Evolutionary conservation across 2,329 filamentous ascomycete genomes (phyloP).

Genomic region (Thielaviopsis populi): DNA sequence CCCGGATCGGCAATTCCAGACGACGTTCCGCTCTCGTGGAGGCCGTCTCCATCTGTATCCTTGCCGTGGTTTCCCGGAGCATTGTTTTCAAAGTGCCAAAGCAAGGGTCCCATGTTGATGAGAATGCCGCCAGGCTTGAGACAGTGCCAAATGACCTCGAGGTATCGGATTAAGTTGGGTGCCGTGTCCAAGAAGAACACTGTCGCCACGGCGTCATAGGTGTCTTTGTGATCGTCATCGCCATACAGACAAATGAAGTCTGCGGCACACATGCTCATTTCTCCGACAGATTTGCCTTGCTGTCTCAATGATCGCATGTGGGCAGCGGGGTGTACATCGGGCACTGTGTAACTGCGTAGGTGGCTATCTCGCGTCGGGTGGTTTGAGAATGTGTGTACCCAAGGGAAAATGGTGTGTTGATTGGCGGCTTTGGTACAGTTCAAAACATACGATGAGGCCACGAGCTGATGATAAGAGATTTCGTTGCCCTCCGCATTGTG

Average conservation of each 20-base stretch:
- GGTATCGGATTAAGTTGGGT: slow-evolving; percentile 78
- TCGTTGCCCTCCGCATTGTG: slow-evolving; percentile 78
- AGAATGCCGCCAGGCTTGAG: slow-evolving; percentile 65
- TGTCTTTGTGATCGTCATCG: slow-evolving; percentile 40
- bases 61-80: slow-evolving; percentile 42
- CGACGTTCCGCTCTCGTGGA: slow-evolving; percentile 33
- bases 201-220: slow-evolving; percentile 70
- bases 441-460: slow-evolving; percentile 65
- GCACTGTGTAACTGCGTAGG: slow-evolving; percentile 55
- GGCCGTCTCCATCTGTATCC: slow-evolving; percentile 36
- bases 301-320: slow-evolving; percentile 28
- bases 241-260: slow-evolving; percentile 85
- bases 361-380: slow-evolving; percentile 60
- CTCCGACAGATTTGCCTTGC: slow-evolving; percentile 29
- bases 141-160: slow-evolving; percentile 68
- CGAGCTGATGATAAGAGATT: slow-evolving; percentile 91
- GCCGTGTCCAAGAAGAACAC: slow-evolving; percentile 98
- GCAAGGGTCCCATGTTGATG: slow-evolving; percentile 76
- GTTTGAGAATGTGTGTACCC: slow-evolving; percentile 79
- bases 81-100: slow-evolving; percentile 90
- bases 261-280: slow-evolving; percentile 85
- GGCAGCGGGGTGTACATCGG: slow-evolving; percentile 60
- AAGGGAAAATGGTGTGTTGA: slow-evolving; percentile 66
- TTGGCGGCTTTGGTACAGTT: slow-evolving; percentile 47
- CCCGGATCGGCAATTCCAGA: slow-evolving; percentile 76